These are phyloP conservation scores for Aureobasidium zeae DNA, from an alignment of 2,329 filamentous ascomycete genomes.

Conservation along the genomic window DNA sequence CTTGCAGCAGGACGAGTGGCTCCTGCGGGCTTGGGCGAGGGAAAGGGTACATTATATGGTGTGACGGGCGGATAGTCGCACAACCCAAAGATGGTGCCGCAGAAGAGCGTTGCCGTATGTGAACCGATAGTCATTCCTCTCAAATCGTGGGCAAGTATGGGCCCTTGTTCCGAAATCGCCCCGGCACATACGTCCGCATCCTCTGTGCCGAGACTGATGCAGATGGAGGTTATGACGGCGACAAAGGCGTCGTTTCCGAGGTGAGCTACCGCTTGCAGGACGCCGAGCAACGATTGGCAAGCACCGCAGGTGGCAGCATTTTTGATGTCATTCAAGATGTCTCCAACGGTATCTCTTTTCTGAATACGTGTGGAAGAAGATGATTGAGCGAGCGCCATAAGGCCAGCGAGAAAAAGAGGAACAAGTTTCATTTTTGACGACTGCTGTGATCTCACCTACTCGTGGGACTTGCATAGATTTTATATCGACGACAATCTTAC, in stretches of 20 bases:
- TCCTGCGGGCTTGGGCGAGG: conserved; percentile 32
- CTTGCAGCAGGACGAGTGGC: conserved; percentile 36
- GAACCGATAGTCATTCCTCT: conserved; percentile 41
- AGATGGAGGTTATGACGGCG: conserved; percentile 30
- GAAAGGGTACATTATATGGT: conserved; percentile 37
- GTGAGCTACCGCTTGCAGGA: conserved; percentile 37
- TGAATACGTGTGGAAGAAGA: neutral
- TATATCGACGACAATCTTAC: too few species aligned
- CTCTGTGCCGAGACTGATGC: conserved; percentile 33
- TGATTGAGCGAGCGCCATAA: neutral
- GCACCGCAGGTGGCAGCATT: conserved; percentile 22
- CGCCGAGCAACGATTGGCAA: conserved; percentile 30
- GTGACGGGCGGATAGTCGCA: conserved; percentile 43
- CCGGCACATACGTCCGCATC: conserved; percentile 50
- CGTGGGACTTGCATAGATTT: too few species aligned
- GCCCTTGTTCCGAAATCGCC: conserved; percentile 43
- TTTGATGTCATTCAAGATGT: conserved; percentile 9
- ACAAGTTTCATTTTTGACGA: conserved; percentile 10
- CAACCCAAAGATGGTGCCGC: conserved; percentile 45
- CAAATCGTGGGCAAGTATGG: conserved; percentile 43
- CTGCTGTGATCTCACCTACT: too few species aligned
- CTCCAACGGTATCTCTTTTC: conserved; percentile 10
- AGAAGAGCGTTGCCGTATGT: conserved; percentile 44
- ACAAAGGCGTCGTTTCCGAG: conserved; percentile 38
- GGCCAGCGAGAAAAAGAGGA: neutral